Evolutionary conservation across 2,329 filamentous ascomycete species (phyloP).

Genomic region (Fusarium palustre): DNA sequence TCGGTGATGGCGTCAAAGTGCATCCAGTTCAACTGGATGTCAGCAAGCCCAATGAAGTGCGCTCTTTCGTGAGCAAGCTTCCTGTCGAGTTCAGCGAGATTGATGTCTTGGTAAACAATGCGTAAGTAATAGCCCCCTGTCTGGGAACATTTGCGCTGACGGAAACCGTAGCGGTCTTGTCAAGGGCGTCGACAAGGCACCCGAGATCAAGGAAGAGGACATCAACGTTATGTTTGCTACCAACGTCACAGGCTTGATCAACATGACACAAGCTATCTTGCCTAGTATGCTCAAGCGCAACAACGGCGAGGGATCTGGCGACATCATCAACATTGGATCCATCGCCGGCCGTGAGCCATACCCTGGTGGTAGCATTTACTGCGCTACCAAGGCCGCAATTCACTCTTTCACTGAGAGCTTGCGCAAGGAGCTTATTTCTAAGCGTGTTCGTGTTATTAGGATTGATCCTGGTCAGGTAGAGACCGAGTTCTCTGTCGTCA

Average conservation of each 20-base stretch:
- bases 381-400: constrained; percentile 89
- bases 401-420: constrained; percentile 85
- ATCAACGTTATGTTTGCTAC: constrained; percentile 89
- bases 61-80: constrained; percentile 75
- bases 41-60: constrained; percentile 79
- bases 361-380: constrained; percentile 88
- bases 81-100: constrained; percentile 86
- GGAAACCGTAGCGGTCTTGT: constrained; percentile 76
- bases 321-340: constrained; percentile 94
- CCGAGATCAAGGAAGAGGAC: constrained; percentile 85
- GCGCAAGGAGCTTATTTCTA: constrained; percentile 83
- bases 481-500: constrained; percentile 91
- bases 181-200: constrained; percentile 86
- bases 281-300: constrained; percentile 81
- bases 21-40: constrained; percentile 87
- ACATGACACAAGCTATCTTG: constrained; percentile 93
- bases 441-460: constrained; percentile 84
- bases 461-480: constrained; percentile 93
- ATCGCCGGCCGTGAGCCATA: constrained; percentile 93
- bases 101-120: constrained; percentile 94
- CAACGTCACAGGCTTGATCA: constrained; percentile 94
- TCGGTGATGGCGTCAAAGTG: constrained; percentile 83
- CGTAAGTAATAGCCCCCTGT: constrained; percentile 65
- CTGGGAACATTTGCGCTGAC: accelerated
- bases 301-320: constrained; percentile 78